Conservation (phyloP, 106 monocot species). For the Iris macrosiphon region DNA sequence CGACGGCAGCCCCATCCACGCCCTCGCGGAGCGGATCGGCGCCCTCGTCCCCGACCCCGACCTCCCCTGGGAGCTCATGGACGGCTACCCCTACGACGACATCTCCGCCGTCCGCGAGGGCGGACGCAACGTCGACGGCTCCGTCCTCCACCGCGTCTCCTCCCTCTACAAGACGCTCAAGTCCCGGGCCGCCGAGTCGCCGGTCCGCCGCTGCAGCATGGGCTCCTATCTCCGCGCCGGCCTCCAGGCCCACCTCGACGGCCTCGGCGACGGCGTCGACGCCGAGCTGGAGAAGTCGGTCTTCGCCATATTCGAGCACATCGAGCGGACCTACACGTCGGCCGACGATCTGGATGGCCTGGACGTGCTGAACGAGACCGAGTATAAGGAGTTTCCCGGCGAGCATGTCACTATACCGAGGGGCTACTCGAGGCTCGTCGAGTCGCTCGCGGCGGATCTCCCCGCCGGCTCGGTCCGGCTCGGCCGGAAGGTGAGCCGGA, state of each 20-base stretch:
- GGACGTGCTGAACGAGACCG: slow-evolving; percentile 50
- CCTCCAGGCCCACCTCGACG: slow-evolving; percentile 19
- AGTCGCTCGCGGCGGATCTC: slow-evolving; percentile 40
- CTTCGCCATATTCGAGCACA: slow-evolving; percentile 47
- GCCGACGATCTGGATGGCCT: slow-evolving; percentile 46
- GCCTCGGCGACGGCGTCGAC: slow-evolving; percentile 4
- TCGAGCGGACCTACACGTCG: slow-evolving; percentile 46
- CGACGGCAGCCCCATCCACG: slow-evolving; percentile 55
- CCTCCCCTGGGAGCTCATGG: slow-evolving; percentile 56
- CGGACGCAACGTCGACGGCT: slow-evolving; percentile 29
- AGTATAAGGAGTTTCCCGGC: slow-evolving; percentile 73
- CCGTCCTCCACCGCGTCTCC: slow-evolving; percentile 14
- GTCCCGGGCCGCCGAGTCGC: slow-evolving; percentile 15
- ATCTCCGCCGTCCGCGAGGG: slow-evolving; percentile 50
- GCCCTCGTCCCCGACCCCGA: slow-evolving; percentile 17
- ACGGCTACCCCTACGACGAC: slow-evolving; percentile 31
- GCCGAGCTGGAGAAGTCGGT: slow-evolving; percentile 37
- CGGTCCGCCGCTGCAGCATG: slow-evolving; percentile 16
- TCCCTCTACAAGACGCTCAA: slow-evolving; percentile 37
- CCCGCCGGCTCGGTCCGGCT: slow-evolving; percentile 38
- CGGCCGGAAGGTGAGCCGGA: slow-evolving; percentile 27
- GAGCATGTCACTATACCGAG: slow-evolving; percentile 55
- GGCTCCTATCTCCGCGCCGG: slow-evolving; percentile 46
- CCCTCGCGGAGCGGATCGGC: slow-evolving; percentile 29
- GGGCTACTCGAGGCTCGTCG: slow-evolving; percentile 62